Percentiles rank a stretch among this genome's conserved stretches.
Evolutionary conservation across 495 filamentous ascomycete species (phyloP).

Genomic region (Haplographium delicatum): DNA sequence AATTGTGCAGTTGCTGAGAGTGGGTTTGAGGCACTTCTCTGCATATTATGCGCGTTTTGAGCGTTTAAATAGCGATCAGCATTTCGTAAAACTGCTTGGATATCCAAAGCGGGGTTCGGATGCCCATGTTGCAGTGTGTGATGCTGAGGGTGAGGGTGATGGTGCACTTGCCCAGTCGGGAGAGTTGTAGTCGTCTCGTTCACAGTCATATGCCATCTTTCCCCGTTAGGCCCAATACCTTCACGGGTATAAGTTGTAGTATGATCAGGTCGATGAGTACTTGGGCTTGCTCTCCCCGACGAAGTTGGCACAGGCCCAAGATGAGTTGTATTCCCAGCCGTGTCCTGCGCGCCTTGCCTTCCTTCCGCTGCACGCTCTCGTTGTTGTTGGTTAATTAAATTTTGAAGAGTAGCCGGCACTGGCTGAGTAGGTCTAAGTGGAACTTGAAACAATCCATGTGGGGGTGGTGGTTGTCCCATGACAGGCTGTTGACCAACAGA

Average conservation of each 20-base stretch:
- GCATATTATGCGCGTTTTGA: slow-evolving; percentile 42
- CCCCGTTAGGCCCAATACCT: slow-evolving; percentile 31
- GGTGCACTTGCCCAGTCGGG: slow-evolving; percentile 8
- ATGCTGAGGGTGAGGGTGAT: slow-evolving; percentile 16
- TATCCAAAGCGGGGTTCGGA: slow-evolving; percentile 22
- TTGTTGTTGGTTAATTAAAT: slow-evolving; percentile 36
- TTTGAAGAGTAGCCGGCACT: slow-evolving; percentile 30
- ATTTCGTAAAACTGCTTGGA: slow-evolving; percentile 36
- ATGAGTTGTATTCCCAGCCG: slow-evolving; percentile 1
- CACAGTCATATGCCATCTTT: slow-evolving; percentile 30
- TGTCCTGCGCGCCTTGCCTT: slow-evolving; percentile 17
- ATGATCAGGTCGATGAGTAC: slow-evolving; percentile 32
- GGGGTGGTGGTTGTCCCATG: not conserved
- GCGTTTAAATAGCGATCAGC: slow-evolving; percentile 31
- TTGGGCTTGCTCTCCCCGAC: slow-evolving; percentile 23
- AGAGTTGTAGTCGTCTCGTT: slow-evolving; percentile 24
- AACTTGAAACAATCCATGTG: slow-evolving; percentile 10
- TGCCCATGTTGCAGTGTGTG: slow-evolving; percentile 3
- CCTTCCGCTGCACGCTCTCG: slow-evolving; percentile 29
- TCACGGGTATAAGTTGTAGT: slow-evolving; percentile 32
- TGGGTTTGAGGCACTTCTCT: slow-evolving; percentile 40
- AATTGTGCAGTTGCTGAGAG: slow-evolving; percentile 23
- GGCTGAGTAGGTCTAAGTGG: slow-evolving; percentile 21
- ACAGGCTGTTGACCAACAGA: slow-evolving; percentile 2
- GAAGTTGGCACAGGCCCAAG: not conserved